These are phyloP conservation scores for Zygoascus meyerae DNA, from an alignment of 1,139 yeast species.

Conservation along the genomic window DNA sequence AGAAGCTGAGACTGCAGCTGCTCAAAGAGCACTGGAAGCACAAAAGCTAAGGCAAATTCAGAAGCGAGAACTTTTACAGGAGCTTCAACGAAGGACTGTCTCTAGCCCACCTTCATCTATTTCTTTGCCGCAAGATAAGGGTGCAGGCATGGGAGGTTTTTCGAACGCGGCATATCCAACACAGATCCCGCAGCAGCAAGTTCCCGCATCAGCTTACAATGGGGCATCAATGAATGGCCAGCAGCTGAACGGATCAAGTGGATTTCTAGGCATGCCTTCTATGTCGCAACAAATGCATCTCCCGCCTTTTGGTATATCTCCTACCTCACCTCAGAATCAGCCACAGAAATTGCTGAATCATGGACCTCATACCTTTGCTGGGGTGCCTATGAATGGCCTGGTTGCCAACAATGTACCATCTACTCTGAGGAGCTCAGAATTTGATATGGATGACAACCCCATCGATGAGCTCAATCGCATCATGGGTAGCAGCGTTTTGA, in stretches of 20 bases:
- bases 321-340: conserved; percentile 9
- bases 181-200: conserved; percentile 11
- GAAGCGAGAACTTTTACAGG: conserved; percentile 17
- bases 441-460: conserved; percentile 15
- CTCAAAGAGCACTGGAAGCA: conserved; percentile 16
- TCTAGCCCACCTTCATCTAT: conserved; percentile 6
- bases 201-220: conserved; percentile 6
- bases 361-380: not conserved
- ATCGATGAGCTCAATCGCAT: conserved; percentile 23
- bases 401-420: not conserved
- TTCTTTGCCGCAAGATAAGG: not conserved
- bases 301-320: conserved; percentile 1
- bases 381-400: conserved; percentile 5
- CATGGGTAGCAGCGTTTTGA: conserved; percentile 22
- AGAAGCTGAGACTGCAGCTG: conserved; percentile 16
- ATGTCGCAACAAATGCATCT: conserved; percentile 8
- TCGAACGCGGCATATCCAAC: not conserved
- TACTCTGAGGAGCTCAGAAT: conserved; percentile 1
- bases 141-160: not conserved
- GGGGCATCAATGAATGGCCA: not conserved
- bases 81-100: conserved; percentile 10
- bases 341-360: conserved; percentile 5
- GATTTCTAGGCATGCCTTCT: conserved; percentile 1
- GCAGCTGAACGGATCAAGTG: conserved; percentile 3
- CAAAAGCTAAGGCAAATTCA: conserved; percentile 21